A percentile compares a stretch with the other conserved stretches of the same genome.
Evolutionary conservation across 2,329 filamentous ascomycete genomes (phyloP).

Genomic region (Fusarium zealandicum): DNA sequence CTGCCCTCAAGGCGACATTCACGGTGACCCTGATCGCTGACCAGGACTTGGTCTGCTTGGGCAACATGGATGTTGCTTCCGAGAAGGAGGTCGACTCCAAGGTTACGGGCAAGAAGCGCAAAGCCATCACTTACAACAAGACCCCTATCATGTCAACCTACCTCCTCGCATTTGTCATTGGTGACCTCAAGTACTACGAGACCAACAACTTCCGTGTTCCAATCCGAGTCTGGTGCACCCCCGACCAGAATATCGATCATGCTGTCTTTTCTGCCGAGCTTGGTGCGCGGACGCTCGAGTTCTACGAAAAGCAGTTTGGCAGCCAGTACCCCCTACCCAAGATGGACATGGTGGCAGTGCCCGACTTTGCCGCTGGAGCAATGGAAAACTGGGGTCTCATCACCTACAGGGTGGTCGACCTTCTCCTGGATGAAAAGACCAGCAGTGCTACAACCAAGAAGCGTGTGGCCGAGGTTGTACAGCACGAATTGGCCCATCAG

Average conservation of each 20-base stretch:
- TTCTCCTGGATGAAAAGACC: slow-evolving; percentile 90
- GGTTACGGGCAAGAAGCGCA: slow-evolving; percentile 68
- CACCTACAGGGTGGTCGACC: slow-evolving; percentile 84
- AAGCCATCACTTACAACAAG: slow-evolving; percentile 90
- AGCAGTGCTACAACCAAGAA: slow-evolving; percentile 90
- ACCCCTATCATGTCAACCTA: slow-evolving; percentile 97
- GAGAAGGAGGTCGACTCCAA: slow-evolving; percentile 76
- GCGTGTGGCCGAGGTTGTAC: slow-evolving; percentile 91
- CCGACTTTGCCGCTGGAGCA: slow-evolving; percentile 92
- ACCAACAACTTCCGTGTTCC: slow-evolving; percentile 90
- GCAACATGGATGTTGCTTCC: slow-evolving; percentile 93
- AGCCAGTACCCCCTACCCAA: slow-evolving; percentile 67
- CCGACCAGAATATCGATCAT: slow-evolving; percentile 88
- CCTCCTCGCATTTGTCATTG: slow-evolving; percentile 90
- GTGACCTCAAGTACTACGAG: slow-evolving; percentile 93
- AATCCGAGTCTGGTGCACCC: slow-evolving; percentile 91
- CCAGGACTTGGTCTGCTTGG: slow-evolving; percentile 87
- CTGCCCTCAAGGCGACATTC: slow-evolving; percentile 90
- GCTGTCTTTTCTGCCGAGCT: slow-evolving; percentile 90
- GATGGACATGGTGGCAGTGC: slow-evolving; percentile 73
- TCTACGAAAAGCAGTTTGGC: slow-evolving; percentile 95
- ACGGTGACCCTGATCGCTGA: slow-evolving; percentile 91
- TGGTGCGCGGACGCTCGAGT: slow-evolving; percentile 86
- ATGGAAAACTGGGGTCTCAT: slow-evolving; percentile 99
- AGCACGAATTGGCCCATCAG: slow-evolving; percentile 96